Percentiles rank a stretch among this genome's conserved stretches.
These are phyloP conservation scores for Rhodomyrtus tomentosa DNA, from an alignment of 345 rosid species.

Conservation along the genomic window DNA sequence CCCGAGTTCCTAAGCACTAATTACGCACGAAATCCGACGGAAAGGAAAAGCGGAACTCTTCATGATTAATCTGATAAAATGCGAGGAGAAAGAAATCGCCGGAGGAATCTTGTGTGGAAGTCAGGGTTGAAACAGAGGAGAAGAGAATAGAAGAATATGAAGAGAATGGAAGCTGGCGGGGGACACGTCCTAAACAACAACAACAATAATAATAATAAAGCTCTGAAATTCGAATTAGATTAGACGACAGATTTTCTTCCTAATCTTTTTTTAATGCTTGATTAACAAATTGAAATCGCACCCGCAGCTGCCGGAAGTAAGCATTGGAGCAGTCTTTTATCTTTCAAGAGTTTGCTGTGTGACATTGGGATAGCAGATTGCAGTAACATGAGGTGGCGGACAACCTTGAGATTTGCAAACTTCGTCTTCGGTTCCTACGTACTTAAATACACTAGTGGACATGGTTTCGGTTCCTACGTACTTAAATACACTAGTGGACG, in stretches of 20 bases:
- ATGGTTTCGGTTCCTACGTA: too few species aligned
- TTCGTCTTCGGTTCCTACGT: not conserved
- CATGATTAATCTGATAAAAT: not conserved
- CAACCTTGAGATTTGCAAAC: conserved; percentile 33
- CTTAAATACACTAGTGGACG: too few species aligned
- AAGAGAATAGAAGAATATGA: conserved; percentile 5
- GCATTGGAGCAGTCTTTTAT: not conserved
- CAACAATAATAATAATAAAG: not conserved
- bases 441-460: not conserved
- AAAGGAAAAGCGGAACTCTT: not conserved
- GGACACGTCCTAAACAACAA: not conserved
- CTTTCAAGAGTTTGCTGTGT: not conserved
- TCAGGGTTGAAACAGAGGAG: conserved; percentile 14
- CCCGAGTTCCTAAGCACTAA: not conserved
- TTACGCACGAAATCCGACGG: not conserved
- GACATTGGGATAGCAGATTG: conserved; percentile 19
- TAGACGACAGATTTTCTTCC: not conserved
- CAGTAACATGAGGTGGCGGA: conserved; percentile 25
- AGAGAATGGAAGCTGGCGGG: conserved; percentile 39
- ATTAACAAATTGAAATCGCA: not conserved
- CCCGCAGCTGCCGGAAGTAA: not conserved
- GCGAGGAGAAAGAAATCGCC: not conserved
- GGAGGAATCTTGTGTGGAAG: conserved; percentile 22
- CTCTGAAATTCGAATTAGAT: conserved; percentile 30
- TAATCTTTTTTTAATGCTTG: not conserved